Base-by-base conservation (phyloP, 345 rosid genomes). In the Combretum micranthum region DNA sequence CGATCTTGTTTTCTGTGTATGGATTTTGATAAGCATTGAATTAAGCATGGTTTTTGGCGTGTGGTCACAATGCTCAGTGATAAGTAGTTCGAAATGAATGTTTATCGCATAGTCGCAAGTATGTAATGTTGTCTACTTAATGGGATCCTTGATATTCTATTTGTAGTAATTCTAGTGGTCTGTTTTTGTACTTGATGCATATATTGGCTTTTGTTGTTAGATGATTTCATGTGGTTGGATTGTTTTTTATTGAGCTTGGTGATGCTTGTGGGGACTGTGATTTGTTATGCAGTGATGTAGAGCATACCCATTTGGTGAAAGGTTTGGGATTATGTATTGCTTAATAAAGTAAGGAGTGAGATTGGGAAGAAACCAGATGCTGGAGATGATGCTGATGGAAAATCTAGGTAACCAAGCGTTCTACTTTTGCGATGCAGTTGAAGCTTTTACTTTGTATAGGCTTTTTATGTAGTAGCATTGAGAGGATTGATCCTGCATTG, bases 231-330 rank as follows among this genome's bases (percentile, higher is more conserved):
- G 20, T 2, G 47, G n/a, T 56, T 12, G 32, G 1, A 37, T 13
- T 55, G 39, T 21, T 48, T 17, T 45, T 47, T n/a, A 18, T 20
- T 15, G 20, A 2, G 46, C 50, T 62, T 37, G 19, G 18, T 20
- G 52, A 13, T 55, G n/a, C 42, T 47, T 64, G 13, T 22, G 45
- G 22, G 44, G 55, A 14, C 42, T 57, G 49, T 12, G 43, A n/a
- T 67, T 64, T 68, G 18, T 42, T 57, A 50, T 49, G 42, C 59
- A 90, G 97, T 66, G 98, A 92, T 69, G 94, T 92, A 65, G 97
- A 92, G 63, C 98, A 92, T 51, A 92, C 97, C 1, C 98, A 92
- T 82, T 82, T 92, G 81, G 98, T 92, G 69, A 92, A 92, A 73
- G 97, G 97, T 20, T 75, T 92, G n/a, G 76, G 98, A 92, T 79